phyloP scores from a whole-genome alignment of 768 basidiomycete species.

The Chlorophyllum brunneum region DNA sequence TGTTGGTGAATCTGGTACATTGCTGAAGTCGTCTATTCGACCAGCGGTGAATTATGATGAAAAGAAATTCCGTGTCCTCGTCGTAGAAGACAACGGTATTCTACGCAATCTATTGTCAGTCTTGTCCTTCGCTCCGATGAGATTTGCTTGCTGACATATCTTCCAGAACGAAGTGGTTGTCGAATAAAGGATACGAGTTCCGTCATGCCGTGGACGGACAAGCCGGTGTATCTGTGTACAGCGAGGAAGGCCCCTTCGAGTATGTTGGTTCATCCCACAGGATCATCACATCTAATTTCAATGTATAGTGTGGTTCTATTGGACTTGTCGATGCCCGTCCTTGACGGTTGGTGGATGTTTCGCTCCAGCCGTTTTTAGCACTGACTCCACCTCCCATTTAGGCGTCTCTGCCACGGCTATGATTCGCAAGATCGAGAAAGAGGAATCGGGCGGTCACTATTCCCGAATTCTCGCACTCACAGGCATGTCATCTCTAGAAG shows the following conservation, averaged over 20 bases:
- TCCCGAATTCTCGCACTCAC: constrained; percentile 83
- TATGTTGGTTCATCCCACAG: constrained; percentile 34
- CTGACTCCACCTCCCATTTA: constrained; percentile 21
- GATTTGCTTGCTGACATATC: not conserved
- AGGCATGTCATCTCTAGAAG: constrained; percentile 90
- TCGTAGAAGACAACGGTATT: constrained; percentile 90
- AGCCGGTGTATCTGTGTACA: constrained; percentile 77
- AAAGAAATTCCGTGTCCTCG: constrained; percentile 58
- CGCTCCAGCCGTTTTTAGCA: not conserved
- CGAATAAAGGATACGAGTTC: constrained; percentile 69
- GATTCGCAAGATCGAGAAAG: constrained; percentile 72
- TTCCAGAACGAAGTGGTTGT: constrained; percentile 59
- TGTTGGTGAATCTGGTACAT: constrained; percentile 57
- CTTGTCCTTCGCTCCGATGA: constrained; percentile 2
- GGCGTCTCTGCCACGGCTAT: constrained; percentile 80
- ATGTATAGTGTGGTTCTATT: constrained; percentile 72
- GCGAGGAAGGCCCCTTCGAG: constrained; percentile 80
- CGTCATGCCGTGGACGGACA: constrained; percentile 81
- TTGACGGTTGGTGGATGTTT: constrained; percentile 58
- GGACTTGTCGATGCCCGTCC: constrained; percentile 91
- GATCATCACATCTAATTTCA: constrained; percentile 4
- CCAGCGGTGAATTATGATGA: constrained; percentile 33
- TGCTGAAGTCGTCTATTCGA: constrained; percentile 65
- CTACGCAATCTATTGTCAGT: constrained; percentile 79
- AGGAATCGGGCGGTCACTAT: constrained; percentile 25